phyloP scores from a whole-genome alignment of 306 rosid genomes.

The Cucurbita ficifolia region DNA sequence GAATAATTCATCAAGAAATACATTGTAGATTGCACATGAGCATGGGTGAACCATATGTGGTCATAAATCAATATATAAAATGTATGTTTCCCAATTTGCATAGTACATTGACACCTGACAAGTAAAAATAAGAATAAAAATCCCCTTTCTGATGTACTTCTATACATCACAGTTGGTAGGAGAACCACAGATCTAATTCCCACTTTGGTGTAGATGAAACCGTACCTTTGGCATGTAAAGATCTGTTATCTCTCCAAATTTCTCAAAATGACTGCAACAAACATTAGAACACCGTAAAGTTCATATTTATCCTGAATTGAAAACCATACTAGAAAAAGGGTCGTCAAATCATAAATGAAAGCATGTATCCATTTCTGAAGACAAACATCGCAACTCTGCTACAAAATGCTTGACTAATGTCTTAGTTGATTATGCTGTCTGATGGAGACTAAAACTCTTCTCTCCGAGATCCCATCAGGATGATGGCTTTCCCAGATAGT shows the following conservation, averaged over 20 bases:
- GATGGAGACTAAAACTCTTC: not conserved
- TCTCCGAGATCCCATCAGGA: not conserved
- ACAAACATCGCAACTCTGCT: not conserved
- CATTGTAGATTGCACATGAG: not conserved
- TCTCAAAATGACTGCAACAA: constrained; percentile 84
- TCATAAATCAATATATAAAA: not conserved
- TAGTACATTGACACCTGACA: not conserved
- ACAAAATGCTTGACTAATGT: not conserved
- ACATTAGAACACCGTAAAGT: not conserved
- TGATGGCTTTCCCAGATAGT: not conserved
- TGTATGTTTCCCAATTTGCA: not conserved
- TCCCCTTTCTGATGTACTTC: not conserved
- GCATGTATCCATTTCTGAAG: not conserved
- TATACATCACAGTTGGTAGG: not conserved
- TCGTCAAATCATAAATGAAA: not conserved
- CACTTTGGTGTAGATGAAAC: not conserved
- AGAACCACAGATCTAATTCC: not conserved
- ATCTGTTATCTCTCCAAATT: constrained; percentile 92
- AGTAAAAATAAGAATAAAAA: not conserved
- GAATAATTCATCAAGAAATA: not conserved
- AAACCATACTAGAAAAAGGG: not conserved
- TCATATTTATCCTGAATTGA: constrained; percentile 5
- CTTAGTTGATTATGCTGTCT: not conserved
- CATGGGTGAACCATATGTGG: not conserved
- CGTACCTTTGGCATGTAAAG: constrained; percentile 95